Base-by-base conservation (phyloP, 441 rosid genomes). In the Pelargonium cotyledonis region DNA sequence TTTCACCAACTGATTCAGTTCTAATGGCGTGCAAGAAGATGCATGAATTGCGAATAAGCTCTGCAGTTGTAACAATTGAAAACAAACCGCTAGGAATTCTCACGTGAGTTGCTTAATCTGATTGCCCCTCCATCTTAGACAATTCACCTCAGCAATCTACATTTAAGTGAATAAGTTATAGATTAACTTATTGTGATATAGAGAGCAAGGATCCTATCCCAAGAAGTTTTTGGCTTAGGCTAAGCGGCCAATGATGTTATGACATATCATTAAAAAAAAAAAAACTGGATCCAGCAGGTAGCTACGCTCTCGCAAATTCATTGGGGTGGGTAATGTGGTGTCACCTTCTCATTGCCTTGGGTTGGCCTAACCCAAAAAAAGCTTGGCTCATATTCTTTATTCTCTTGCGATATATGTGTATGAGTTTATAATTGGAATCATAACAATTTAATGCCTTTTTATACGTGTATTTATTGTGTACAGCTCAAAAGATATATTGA, bases 401-500 rank as follows among this genome's bases (percentile, higher is more conserved):
- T 31, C 35, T 44, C 10, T 44, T 8, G 49, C n/a, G 55, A 49
- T 49, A 49, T 11, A 49, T 49, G 15, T 49, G n/a, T 46, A 9
- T 49, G 15, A 49, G 12, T 12, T 14, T 49, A 12, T 49, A 49
- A 49, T 49, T 49, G 5, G n/a, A 49, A 49, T 49, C 5, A 49
- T 49, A 10, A 5, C 55, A 49, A 4, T 12, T 49, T 49, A 11
- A 49, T 49, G 49, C 49, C n/a, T 1, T 7, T 44, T 12, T 44
- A 44, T 44, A 8, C 6, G 49, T 44, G 5, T 12, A 44, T 44
- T 44, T 44, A 9, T 44, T 44, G 55, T 49, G 12, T 49, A 49
- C 86, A 92, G 99, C 65, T 90, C 99, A 49, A 95, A 89, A 81
- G 99, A 95, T 78, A 90, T 95, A 73, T 81, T 95, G 85, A 92